These are phyloP conservation scores for Phytophthora multivora DNA, from an alignment of 352 stramenopile species.

Conservation along the genomic window DNA sequence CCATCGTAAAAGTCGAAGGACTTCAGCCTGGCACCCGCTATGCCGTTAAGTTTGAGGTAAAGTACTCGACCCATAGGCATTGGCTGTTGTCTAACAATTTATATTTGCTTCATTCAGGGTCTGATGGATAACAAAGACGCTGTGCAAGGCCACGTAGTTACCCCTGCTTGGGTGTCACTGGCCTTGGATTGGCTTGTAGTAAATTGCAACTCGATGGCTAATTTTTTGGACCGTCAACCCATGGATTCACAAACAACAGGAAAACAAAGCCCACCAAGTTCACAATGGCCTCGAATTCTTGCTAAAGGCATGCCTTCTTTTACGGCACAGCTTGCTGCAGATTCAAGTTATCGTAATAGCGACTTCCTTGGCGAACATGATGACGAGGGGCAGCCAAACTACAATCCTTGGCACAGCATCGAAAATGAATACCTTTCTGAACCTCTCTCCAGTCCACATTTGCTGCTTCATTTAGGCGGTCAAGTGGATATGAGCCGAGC, in stretches of 20 bases:
- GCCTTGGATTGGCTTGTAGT: constrained; percentile 61
- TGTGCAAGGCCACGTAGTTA: constrained; percentile 42
- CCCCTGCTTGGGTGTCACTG: constrained; percentile 40
- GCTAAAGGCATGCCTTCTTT: constrained; percentile 40
- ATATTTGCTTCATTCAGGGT: constrained; percentile 29
- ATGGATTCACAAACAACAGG: not conserved
- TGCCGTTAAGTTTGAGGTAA: constrained; percentile 63
- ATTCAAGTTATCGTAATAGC: constrained; percentile 33
- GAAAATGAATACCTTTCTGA: constrained; percentile 56
- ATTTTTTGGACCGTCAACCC: constrained; percentile 22
- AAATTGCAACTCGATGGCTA: constrained; percentile 42
- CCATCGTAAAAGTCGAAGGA: constrained; percentile 64
- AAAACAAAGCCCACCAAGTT: not conserved
- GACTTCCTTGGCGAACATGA: constrained; percentile 47
- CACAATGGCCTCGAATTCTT: constrained; percentile 51
- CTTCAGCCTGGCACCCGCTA: constrained; percentile 61
- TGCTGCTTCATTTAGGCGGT: constrained; percentile 63
- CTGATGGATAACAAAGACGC: constrained; percentile 32
- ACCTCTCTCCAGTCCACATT: constrained; percentile 51
- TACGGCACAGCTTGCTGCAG: constrained; percentile 38
- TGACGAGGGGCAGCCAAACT: constrained; percentile 36
- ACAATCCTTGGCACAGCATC: constrained; percentile 74
- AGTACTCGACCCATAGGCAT: not conserved
- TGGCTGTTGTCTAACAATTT: too few relatives aligned
- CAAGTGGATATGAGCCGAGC: constrained; percentile 60